Percentiles rank a stretch among this genome's conserved stretches.
Conservation (phyloP, 2,329 filamentous ascomycete species). For the Penicillium verrucosum region DNA sequence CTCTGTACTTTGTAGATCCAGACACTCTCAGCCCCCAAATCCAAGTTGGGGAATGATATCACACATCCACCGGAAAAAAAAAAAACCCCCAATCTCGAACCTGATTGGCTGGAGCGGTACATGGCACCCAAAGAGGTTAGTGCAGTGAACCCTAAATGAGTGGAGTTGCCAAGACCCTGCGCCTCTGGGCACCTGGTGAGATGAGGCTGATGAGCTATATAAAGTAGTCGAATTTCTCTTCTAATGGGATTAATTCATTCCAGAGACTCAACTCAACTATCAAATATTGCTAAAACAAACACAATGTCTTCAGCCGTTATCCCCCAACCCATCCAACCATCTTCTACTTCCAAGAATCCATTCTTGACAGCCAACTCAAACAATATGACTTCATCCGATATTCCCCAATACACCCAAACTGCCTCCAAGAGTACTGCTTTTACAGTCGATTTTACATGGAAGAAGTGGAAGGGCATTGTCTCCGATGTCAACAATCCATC, state of each 20-base stretch:
- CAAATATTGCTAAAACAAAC: background rate
- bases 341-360: background rate
- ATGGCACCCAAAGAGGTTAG: slow-evolving; percentile 2
- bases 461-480: slow-evolving; percentile 23
- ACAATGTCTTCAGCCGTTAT: background rate
- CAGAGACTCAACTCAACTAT: too few species aligned
- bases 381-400: background rate
- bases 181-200: background rate
- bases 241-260: background rate
- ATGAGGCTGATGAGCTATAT: background rate
- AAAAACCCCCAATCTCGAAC: background rate
- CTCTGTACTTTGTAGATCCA: background rate
- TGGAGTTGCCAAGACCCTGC: slow-evolving; percentile 1
- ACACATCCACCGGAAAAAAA: slow-evolving; percentile 5
- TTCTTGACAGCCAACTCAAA: background rate
- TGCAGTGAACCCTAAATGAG: background rate
- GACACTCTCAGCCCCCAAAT: background rate
- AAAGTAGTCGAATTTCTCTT: background rate
- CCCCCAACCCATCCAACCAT: background rate
- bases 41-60: slow-evolving; percentile 12
- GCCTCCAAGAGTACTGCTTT: slow-evolving; percentile 8
- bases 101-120: slow-evolving; percentile 6
- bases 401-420: background rate
- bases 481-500: slow-evolving; percentile 16
- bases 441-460: slow-evolving; percentile 29